Percentiles rank a stretch among this genome's conserved stretches.
phyloP scores from a whole-genome alignment of 2,329 filamentous ascomycete genomes.

The Gliomastix tumulicola region DNA sequence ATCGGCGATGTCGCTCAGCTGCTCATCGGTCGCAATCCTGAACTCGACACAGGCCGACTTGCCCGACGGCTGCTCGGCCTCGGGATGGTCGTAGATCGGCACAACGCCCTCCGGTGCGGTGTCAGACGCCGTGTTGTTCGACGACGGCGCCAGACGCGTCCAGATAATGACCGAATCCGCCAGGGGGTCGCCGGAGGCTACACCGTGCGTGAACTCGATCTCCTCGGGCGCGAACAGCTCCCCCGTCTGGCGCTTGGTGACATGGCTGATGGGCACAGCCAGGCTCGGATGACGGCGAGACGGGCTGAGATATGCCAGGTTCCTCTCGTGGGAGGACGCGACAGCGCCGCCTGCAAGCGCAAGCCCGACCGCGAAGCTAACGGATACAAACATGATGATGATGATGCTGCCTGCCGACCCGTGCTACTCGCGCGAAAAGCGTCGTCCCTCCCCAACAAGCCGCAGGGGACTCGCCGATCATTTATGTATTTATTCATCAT shows the following conservation, averaged over 20 bases:
- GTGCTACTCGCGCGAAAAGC: too few species aligned
- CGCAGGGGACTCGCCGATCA: too few species aligned
- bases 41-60: neutral
- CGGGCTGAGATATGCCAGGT: conserved; percentile 62
- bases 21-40: neutral
- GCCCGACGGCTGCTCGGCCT: neutral
- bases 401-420: too few species aligned
- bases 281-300: conserved; percentile 57
- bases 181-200: conserved; percentile 34
- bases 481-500: too few species aligned
- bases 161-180: conserved; percentile 47
- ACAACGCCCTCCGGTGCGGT: neutral
- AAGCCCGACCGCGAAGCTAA: neutral
- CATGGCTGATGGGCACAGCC: conserved; percentile 56
- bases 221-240: conserved; percentile 9
- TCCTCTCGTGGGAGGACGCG: conserved; percentile 23
- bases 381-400: too few species aligned
- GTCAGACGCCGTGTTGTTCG: neutral
- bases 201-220: conserved; percentile 56
- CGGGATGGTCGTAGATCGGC: neutral
- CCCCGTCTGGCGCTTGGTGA: conserved; percentile 39
- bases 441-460: too few species aligned
- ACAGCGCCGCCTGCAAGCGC: neutral
- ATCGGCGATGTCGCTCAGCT: conserved; percentile 4
- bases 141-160: conserved; percentile 31